Evolutionary conservation across 495 filamentous ascomycete genomes (phyloP), one percentile per base, ranked within the genome.

Genomic region (Clohesyomyces aquaticus): DNA sequence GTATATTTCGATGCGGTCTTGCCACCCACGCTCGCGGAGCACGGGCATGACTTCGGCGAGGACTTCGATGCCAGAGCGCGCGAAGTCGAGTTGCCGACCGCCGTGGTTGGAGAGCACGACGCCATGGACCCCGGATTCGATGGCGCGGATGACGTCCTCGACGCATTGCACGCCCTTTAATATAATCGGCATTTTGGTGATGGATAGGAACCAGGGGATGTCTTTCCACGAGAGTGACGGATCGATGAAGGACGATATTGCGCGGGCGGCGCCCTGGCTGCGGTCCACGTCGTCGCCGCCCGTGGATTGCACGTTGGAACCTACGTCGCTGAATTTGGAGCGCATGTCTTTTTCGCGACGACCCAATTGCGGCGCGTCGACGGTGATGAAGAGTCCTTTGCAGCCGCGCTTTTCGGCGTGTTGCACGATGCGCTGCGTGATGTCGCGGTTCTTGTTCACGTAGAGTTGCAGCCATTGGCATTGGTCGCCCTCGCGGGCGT

Each of bases 401-500:
- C 93, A 96, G 26, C 94, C 95, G 58, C 93, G 87, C 69, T 80
- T 80, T 76, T 98, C 95, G 67, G 95, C 95, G 75, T 97, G 91
- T 75, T 90, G 72, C 22, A 99, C 87, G 69, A 99, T 98, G 60
- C 85, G 82, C 77, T 91, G 83, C 23, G 94, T 99, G 73, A 98
- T 92, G 45, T 81, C 84, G 52, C 95, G 88, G 79, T 99, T 88
- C 74, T 96, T 93, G 82, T 99, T 99, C 58, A 99, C 94, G 79
- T 99, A 99, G 0, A 99, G 83, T 76, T 99, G 94, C 50, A 99
- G 79, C 95, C 95, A 98, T 76, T 97, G 94, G 0, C 91, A 86
- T 72, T 98, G 94, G 59, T 87, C 88, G 11, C 83, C 89, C 63
- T 84, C 78, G 41, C 82, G 82, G 27, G 93, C 94, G 72, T 96